phyloP scores from a whole-genome alignment of 257 asterid genomes.

The Lantana camara region DNA sequence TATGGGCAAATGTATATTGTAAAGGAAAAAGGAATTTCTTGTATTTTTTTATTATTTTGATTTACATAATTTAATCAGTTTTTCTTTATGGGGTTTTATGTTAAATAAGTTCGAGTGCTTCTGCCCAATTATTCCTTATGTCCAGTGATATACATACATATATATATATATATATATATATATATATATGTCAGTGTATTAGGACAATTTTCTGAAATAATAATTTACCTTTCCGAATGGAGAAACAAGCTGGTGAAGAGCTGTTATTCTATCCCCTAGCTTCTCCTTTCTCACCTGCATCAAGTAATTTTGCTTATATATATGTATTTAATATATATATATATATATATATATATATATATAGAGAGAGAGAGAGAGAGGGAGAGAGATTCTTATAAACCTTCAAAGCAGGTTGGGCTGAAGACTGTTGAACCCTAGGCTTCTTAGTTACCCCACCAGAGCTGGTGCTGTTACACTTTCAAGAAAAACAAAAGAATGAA shows the following conservation, averaged over 20 bases:
- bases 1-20: conserved; percentile 32
- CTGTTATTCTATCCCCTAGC: conserved; percentile 88
- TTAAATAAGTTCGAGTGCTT: conserved; percentile 22
- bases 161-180: too few species aligned
- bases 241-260: conserved; percentile 96
- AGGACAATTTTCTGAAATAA: not conserved
- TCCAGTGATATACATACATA: too few species aligned
- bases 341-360: too few species aligned
- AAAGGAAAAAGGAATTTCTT: conserved; percentile 12
- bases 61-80: conserved; percentile 8
- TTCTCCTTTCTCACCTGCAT: conserved; percentile 95
- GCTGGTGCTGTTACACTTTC: conserved; percentile 69
- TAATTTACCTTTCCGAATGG: conserved; percentile 95
- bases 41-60: not conserved
- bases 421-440: conserved; percentile 79
- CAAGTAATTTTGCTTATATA: not conserved
- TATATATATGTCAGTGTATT: not conserved
- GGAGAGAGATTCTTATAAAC: conserved; percentile 32
- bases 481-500: conserved; percentile 20
- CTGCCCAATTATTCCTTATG: conserved; percentile 24
- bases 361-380: not conserved
- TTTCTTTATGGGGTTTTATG: conserved; percentile 40
- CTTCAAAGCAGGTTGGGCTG: conserved; percentile 79
- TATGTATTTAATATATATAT: too few species aligned
- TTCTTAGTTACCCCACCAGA: conserved; percentile 71